Evolutionary conservation across 495 filamentous ascomycete genomes (phyloP), one percentile per base, ranked within the genome.

Genomic region (Daldinia childiae): DNA sequence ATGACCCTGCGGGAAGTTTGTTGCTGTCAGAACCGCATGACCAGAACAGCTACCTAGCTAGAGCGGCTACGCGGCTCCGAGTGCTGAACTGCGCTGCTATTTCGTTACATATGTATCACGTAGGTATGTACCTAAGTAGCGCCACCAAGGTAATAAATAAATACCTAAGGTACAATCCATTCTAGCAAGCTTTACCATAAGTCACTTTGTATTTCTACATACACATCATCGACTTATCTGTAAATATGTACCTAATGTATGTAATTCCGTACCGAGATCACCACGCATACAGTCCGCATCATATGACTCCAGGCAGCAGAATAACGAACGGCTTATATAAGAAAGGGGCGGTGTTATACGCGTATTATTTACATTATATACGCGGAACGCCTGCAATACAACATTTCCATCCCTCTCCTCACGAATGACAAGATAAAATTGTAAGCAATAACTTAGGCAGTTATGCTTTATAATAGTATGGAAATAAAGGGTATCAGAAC

Each of bases 401-500:
- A 14, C 19, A 0, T 24, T 48, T 8, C 30, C 5, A 8, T 14
- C 2, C 26, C 12, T 30, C 12, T 54, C 4, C 11, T 54, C 26
- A 17, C 7, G 2, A n/a, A 15, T n/a, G 3, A 17, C 15, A 26
- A 17, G 11, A 54, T 54, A 9, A 3, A 30, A 6, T n/a, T 15
- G 50, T 30, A 51, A 54, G 50, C 26, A n/a, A 30, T 30, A 30
- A 54, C 11, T 15, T 24, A n/a, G n/a, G n/a, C n/a, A n/a, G n/a
- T n/a, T n/a, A 27, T n/a, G 27, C 50, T 29, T 12, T 54, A 30
- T 8, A 30, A 7, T 30, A 29, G 26, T 14, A 54, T 27, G 12
- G 7, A 54, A 54, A 54, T 54, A 54, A 54, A 30, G 50, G 50
- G 50, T 54, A 54, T 54, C 50, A 54, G 15, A 54, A 54, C 27